phyloP scores from a whole-genome alignment of 176 grass and related monocot genomes.

The Oryza rufipogon region DNA sequence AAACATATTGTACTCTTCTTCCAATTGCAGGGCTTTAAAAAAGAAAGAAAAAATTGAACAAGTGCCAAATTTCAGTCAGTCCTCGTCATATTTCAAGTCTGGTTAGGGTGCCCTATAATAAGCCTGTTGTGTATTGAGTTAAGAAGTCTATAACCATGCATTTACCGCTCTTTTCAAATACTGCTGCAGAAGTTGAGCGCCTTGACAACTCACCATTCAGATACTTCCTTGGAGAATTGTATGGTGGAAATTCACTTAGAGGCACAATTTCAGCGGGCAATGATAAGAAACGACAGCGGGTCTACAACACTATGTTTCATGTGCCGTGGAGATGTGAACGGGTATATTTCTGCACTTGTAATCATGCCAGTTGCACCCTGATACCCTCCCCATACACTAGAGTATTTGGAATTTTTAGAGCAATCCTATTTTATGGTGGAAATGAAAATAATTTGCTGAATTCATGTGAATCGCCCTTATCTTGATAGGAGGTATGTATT shows the following conservation, averaged over 20 bases:
- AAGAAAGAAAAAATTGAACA: background rate
- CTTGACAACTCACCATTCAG: conserved; percentile 74
- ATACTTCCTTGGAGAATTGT: conserved; percentile 93
- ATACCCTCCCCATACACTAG: background rate
- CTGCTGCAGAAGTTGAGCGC: conserved; percentile 56
- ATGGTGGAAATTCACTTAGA: conserved; percentile 87
- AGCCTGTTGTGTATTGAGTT: conserved; percentile 11
- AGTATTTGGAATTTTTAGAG: conserved; percentile 12
- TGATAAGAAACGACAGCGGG: conserved; percentile 92
- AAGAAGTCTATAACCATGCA: background rate
- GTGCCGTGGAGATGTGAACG: conserved; percentile 99
- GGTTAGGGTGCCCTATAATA: background rate
- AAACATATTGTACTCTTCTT: background rate
- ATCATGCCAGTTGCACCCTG: background rate
- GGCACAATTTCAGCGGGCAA: conserved; percentile 95
- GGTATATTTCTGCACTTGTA: conserved; percentile 58
- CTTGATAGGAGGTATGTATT: background rate
- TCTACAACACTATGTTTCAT: conserved; percentile 99
- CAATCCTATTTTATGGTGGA: conserved; percentile 2
- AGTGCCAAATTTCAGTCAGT: background rate
- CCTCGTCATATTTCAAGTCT: conserved; percentile 25
- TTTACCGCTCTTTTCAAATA: conserved; percentile 26
- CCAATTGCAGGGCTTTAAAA: background rate
- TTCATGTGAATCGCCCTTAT: background rate
- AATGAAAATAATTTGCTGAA: conserved; percentile 7